These are phyloP conservation scores for Rubia tinctorum DNA, from an alignment of 305 asterid genomes.

Conservation along the genomic window DNA sequence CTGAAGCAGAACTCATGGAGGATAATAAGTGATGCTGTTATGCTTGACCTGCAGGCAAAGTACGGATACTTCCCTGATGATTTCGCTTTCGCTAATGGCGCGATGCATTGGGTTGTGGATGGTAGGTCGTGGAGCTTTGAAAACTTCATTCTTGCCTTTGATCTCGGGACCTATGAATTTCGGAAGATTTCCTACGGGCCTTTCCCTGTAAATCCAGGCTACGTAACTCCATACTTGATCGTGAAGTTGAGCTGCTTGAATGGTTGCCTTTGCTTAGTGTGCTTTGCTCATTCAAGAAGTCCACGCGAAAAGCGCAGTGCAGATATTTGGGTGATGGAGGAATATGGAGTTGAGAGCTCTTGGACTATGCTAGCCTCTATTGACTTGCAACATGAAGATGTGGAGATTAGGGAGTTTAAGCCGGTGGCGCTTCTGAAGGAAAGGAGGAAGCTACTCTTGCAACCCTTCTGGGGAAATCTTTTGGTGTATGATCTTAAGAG, in stretches of 20 bases:
- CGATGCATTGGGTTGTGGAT: neutral
- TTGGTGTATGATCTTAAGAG: neutral
- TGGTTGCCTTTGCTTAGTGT: neutral
- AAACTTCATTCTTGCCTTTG: neutral
- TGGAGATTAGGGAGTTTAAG: neutral
- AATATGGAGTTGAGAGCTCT: conserved; percentile 5
- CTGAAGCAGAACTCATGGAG: conserved; percentile 8
- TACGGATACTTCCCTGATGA: neutral
- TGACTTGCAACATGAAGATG: neutral
- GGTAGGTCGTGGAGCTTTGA: neutral
- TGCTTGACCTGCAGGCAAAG: neutral
- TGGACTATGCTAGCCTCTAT: neutral
- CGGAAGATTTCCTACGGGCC: neutral
- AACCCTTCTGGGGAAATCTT: neutral
- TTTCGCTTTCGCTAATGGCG: neutral
- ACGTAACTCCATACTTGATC: neutral
- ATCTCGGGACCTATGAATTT: conserved; percentile 3
- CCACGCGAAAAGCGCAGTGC: neutral
- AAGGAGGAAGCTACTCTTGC: neutral
- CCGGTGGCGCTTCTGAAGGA: neutral
- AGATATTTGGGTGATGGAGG: conserved; percentile 1
- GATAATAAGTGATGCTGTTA: neutral
- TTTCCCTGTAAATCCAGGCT: neutral
- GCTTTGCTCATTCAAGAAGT: neutral
- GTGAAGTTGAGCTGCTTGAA: neutral